Percentiles rank a stretch among this genome's conserved stretches.
These are phyloP conservation scores for Camillea tinctor DNA, from an alignment of 2,329 filamentous ascomycete genomes.

Conservation along the genomic window DNA sequence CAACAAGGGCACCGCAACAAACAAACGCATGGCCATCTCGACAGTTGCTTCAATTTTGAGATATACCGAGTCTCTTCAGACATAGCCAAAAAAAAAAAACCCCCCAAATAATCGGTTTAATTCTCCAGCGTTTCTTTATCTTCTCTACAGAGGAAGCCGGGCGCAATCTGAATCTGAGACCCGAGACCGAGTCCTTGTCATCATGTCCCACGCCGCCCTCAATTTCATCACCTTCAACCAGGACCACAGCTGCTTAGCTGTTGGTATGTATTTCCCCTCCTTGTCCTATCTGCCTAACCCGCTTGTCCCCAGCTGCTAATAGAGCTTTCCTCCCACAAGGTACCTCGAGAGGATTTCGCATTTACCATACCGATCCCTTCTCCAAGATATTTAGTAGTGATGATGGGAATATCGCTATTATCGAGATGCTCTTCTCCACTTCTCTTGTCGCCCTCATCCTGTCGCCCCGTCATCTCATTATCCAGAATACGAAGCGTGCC, in stretches of 20 bases:
- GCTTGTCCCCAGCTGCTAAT: background rate
- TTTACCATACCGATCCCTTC: slow-evolving; percentile 96
- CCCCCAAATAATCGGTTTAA: too few relatives aligned
- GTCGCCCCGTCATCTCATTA: slow-evolving; percentile 87
- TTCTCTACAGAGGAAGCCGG: background rate
- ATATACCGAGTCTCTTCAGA: background rate
- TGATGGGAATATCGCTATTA: slow-evolving; percentile 90
- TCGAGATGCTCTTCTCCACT: slow-evolving; percentile 99
- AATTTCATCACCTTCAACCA: slow-evolving; percentile 99
- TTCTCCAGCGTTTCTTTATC: background rate
- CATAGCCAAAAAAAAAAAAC: too few relatives aligned
- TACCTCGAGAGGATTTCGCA: slow-evolving; percentile 90
- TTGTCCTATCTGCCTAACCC: slow-evolving; percentile 1
- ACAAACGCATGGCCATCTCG: background rate
- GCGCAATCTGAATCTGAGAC: background rate
- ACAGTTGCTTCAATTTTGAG: background rate
- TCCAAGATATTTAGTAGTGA: slow-evolving; percentile 92
- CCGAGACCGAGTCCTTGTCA: slow-evolving; percentile 1
- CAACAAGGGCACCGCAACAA: background rate
- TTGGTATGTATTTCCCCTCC: slow-evolving; percentile 60
- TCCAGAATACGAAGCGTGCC: slow-evolving; percentile 86
- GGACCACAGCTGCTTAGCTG: slow-evolving; percentile 94
- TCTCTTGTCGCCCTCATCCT: slow-evolving; percentile 92
- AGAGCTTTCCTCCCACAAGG: slow-evolving; percentile 48
- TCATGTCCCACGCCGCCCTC: slow-evolving; percentile 70